phyloP scores from a whole-genome alignment of 2,329 filamentous ascomycete genomes.

The Fusarium gaditjirri region DNA sequence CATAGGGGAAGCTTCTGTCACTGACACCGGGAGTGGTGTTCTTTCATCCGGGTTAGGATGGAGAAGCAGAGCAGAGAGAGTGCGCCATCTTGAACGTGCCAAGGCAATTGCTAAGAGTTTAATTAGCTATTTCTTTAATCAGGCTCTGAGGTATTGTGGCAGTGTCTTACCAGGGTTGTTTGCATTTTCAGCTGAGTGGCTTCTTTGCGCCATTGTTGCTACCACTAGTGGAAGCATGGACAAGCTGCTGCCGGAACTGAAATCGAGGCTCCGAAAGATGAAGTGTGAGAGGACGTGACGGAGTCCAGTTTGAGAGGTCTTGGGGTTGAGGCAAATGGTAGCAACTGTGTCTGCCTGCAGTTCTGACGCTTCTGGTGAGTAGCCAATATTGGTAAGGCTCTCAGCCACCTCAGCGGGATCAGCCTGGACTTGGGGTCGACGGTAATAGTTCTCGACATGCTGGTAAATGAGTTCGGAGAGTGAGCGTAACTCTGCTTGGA shows the following conservation, averaged over 20 bases:
- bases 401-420: constrained; percentile 35
- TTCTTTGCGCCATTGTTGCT: constrained; percentile 44
- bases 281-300: constrained; percentile 53
- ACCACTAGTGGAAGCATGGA: constrained; percentile 53
- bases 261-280: constrained; percentile 50
- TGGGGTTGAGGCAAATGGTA: constrained; percentile 47
- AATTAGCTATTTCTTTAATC: background rate
- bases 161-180: constrained; percentile 47
- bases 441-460: constrained; percentile 56
- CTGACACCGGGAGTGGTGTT: constrained; percentile 47
- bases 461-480: constrained; percentile 51
- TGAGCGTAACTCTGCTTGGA: constrained; percentile 48
- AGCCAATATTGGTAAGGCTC: constrained; percentile 43
- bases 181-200: constrained; percentile 44
- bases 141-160: background rate
- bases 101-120: constrained; percentile 30
- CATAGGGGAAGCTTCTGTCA: constrained; percentile 45
- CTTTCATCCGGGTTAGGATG: constrained; percentile 52
- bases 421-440: constrained; percentile 39
- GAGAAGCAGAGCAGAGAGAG: constrained; percentile 56
- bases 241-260: constrained; percentile 40
- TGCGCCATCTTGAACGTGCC: constrained; percentile 56
- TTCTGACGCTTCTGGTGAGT: constrained; percentile 28
- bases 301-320: constrained; percentile 48
- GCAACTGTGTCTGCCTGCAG: constrained; percentile 37